Evolutionary conservation across 306 rosid species (phyloP), one percentile per base, ranked within the genome.

Genomic region (Alnus rubra): DNA sequence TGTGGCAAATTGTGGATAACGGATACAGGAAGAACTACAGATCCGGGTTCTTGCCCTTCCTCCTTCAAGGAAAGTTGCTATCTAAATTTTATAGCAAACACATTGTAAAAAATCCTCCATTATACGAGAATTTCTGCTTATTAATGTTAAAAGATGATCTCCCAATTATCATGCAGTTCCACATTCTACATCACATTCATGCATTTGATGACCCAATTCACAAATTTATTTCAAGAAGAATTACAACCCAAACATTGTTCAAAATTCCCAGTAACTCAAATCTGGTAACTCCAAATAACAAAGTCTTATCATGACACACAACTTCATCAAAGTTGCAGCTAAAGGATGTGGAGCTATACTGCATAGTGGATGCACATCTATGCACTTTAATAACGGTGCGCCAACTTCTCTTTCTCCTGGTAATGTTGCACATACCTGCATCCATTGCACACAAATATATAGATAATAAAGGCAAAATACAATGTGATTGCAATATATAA

Each of bases 371-470:
- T n/a, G 19, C 51, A 11, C 33, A 42, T 68, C 31, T 4, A 68
- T 18, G 51, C 51, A 68, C 62, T 84, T 85, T 84, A 87, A 79
- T 82, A 87, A 79, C 87, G 81, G 80, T 87, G 88, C 4, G 64
- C 76, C 71, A 87, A 37, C 84, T 87, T 87, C 81, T 87, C 90
- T 39, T 82, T 80, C 79, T 87, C 90, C 69, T 51, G 75, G 80
- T 74, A 87, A 44, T 71, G 15, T 77, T 85, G 80, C 47, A 79
- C 88, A 58, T 87, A 87, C 82, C 90, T 87, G 82, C 83, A 80
- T 60, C 48, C 60, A 74, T 56, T 31, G 11, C 51, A 18, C 7
- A 64, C n/a, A 65, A 65, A 65, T 12, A 62, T 30, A 31, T 9
- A 5, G 33, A 59, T 10, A 28, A 31, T n/a, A 39, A 33, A 23